These are phyloP conservation scores for Excoecaria cochinchinensis DNA, from an alignment of 345 rosid genomes.

Conservation along the genomic window DNA sequence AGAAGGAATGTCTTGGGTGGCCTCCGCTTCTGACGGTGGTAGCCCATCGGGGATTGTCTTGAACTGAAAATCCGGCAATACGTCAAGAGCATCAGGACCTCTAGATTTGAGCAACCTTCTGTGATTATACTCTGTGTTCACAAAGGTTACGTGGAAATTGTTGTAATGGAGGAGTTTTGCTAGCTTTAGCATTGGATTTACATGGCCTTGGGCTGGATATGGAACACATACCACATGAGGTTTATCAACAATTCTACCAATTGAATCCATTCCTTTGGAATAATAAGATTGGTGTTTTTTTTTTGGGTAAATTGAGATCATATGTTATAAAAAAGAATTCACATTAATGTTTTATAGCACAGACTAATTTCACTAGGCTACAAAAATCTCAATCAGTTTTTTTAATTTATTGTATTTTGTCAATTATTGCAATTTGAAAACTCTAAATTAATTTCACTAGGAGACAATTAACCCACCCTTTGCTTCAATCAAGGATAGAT, in stretches of 20 bases:
- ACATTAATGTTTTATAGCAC: too few species aligned
- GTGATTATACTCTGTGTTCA: slow-evolving; percentile 43
- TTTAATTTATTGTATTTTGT: too few species aligned
- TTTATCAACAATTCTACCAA: neutral
- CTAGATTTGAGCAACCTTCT: slow-evolving; percentile 38
- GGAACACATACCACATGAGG: slow-evolving; percentile 38
- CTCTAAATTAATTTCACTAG: too few species aligned
- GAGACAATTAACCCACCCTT: too few species aligned
- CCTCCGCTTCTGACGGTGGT: slow-evolving; percentile 32
- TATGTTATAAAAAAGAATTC: too few species aligned
- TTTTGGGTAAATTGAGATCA: too few species aligned
- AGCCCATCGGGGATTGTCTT: slow-evolving; percentile 47
- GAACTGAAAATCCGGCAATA: slow-evolving; percentile 44
- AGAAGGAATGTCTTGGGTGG: slow-evolving; percentile 45
- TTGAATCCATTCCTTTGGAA: neutral
- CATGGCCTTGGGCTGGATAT: slow-evolving; percentile 40
- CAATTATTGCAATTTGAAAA: too few species aligned
- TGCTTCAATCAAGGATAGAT: too few species aligned
- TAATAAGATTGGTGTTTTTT: too few species aligned
- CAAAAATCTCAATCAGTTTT: too few species aligned
- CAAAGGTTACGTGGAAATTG: slow-evolving; percentile 45
- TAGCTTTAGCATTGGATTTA: slow-evolving; percentile 32
- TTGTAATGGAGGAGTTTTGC: slow-evolving; percentile 38
- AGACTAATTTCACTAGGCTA: too few species aligned
- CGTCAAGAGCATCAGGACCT: slow-evolving; percentile 32